Percentiles rank a stretch among this genome's conserved stretches.
Evolutionary conservation across 805 yeast species (phyloP).

Genomic region (Hanseniaspora jakobsenii): DNA sequence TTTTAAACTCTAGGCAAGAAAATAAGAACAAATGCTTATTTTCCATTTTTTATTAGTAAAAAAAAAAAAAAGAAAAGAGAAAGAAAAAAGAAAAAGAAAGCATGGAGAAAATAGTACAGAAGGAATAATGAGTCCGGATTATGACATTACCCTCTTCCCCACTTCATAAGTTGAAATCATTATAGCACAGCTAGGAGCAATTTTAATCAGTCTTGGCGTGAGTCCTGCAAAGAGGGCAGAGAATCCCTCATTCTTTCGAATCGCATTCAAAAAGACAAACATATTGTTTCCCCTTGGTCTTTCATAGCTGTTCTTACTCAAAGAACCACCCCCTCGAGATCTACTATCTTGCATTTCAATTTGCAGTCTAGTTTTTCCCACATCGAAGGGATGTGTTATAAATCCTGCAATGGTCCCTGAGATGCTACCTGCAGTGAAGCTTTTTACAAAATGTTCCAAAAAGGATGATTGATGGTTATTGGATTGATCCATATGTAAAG

Average conservation of each 20-base stretch:
- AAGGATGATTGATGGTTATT: constrained; percentile 18
- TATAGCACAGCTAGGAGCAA: constrained; percentile 95
- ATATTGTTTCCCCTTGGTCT: constrained; percentile 27
- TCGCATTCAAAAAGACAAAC: constrained; percentile 52
- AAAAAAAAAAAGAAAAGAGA: not conserved
- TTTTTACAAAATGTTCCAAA: constrained; percentile 42
- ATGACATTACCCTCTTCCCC: constrained; percentile 49
- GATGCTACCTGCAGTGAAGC: constrained; percentile 70
- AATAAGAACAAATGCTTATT: no score
- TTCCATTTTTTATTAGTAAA: not conserved
- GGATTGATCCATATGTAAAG: constrained; percentile 5
- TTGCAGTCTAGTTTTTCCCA: constrained; percentile 88
- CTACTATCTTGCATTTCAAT: constrained; percentile 31
- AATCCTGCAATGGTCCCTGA: constrained; percentile 81
- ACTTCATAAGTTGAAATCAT: constrained; percentile 94
- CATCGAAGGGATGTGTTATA: constrained; percentile 89
- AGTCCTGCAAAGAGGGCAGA: constrained; percentile 78
- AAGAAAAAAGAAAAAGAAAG: no score
- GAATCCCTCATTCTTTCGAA: constrained; percentile 63
- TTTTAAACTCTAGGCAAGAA: no score
- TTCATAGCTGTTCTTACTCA: no score
- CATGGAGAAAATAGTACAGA: no score
- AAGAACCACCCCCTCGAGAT: no score
- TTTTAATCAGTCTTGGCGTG: constrained; percentile 73
- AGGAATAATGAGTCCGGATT: no score